Base-by-base conservation (phyloP, 129 eudicot genomes). In the Lonicera japonica region DNA sequence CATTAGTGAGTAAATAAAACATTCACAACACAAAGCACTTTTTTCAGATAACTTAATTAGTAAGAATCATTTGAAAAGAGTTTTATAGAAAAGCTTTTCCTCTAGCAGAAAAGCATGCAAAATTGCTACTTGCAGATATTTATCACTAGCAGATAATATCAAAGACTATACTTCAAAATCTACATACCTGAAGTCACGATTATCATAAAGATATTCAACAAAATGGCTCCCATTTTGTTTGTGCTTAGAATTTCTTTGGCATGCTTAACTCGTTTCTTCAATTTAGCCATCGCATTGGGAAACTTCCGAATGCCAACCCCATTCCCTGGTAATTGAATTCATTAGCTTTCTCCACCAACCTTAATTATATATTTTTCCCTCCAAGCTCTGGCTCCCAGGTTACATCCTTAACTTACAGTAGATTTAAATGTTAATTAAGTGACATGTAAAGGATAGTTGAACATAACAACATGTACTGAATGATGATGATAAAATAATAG, bases 171-270 rank as follows among this genome's bases (percentile, higher is more conserved):
- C 25, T 55, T n/a, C 7, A 2, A 22, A 25, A 41, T 23, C 24
- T 2, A 61, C 71, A 59, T 74, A 88, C 99, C 99, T 94, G 60
- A 94, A 94, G 75, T 94, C 99, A 69, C 89, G 92, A 60, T 94
- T 96, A 66, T 94, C 99, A 61, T 88, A 75, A 43, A 88, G 81
- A 50, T 96, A 94, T 67, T 94, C 99, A 25, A 94, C 99, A 94
- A 43, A 94, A 80, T 34, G 99, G 99, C n/a, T 47, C 96, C 99
- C 78, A 72, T 71, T 34, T 90, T 80, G 79, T 94, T 94, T 45
- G 99, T 96, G 79, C 99, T 94, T 34, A 94, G 84, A 70, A 94
- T 94, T 79, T 94, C 99, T 75, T 94, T 94, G 21, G 99, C 88
- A 54, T 96, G 96, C 81, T 94, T 94, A 54, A 94, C 96, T 66